Evolutionary conservation across 106 monocot species (phyloP), one percentile per base, ranked within the genome.

Genomic region (Dendrobium officinale): DNA sequence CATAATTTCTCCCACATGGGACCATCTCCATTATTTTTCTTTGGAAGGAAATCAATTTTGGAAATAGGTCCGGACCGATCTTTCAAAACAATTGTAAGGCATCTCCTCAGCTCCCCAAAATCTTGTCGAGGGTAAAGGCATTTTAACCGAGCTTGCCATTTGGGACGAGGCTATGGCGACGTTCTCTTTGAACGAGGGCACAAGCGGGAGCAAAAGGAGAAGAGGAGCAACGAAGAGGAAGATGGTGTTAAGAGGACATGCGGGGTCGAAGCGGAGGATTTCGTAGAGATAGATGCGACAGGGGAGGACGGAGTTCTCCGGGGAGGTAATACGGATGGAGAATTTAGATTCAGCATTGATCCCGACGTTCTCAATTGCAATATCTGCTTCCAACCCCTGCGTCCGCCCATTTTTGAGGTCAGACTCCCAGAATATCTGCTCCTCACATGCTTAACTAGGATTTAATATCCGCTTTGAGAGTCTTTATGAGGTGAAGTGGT

Each of bases 311-410:
- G 2, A 31, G 40, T 20, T n/a, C 15, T n/a, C 40, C 0, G 55
- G 51, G 75, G 20, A 20, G 20, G 26, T 29, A 45, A 70, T n/a
- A 70, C 17, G 3, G 67, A 43, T 19, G 47, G 17, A 11, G 75
- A 75, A 17, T 73, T 90, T 41, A 76, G 37, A 31, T 88, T 85
- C 18, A 43, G 51, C 0, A 86, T 93, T 10, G 93, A 96, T 67
- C 80, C 87, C 16, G 96, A 96, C 37, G 66, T 82, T n/a, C 85
- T 96, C 3, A 90, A 96, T n/a, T 96, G 93, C 85, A 81, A 87
- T 42, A 85, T 96, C 66, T 96, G 96, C 87, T 96, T 41, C 76
- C 83, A 92, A 51, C 79, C 85, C 55, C 76, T 96, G 26, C 47
- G 84, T 18, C 90, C 92, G 0, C 93, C 93, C 4, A 76, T 96